These are phyloP conservation scores for Ganoderma multipileum DNA, from an alignment of 1,284 basidiomycete genomes.

Conservation along the genomic window DNA sequence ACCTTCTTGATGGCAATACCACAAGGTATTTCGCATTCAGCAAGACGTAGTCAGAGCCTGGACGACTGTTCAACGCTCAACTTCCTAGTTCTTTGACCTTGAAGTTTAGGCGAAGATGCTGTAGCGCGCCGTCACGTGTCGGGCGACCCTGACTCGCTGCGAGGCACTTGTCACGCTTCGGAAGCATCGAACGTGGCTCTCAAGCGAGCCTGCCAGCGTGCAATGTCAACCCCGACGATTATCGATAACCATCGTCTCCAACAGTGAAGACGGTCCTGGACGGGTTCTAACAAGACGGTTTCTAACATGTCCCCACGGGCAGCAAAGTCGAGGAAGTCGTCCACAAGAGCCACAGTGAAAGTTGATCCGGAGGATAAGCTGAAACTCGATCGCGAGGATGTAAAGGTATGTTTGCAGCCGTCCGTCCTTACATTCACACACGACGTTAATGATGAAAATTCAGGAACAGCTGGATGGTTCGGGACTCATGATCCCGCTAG, in stretches of 20 bases:
- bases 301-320: neutral
- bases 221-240: neutral
- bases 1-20: neutral
- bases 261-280: neutral
- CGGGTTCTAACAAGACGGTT: neutral
- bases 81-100: too few species aligned
- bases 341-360: neutral
- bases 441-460: neutral
- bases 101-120: neutral
- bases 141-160: neutral
- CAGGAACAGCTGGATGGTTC: neutral
- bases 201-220: neutral
- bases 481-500: neutral
- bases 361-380: neutral
- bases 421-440: neutral
- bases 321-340: neutral
- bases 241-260: neutral
- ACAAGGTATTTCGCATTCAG: too few species aligned
- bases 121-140: neutral
- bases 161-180: neutral
- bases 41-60: too few species aligned
- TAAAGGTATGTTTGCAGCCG: neutral
- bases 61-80: too few species aligned
- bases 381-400: neutral
- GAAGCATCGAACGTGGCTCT: neutral